A percentile compares a stretch with the other conserved stretches of the same genome.
phyloP scores from a whole-genome alignment of 1,284 basidiomycete genomes.

The Malassezia arunalokei region DNA sequence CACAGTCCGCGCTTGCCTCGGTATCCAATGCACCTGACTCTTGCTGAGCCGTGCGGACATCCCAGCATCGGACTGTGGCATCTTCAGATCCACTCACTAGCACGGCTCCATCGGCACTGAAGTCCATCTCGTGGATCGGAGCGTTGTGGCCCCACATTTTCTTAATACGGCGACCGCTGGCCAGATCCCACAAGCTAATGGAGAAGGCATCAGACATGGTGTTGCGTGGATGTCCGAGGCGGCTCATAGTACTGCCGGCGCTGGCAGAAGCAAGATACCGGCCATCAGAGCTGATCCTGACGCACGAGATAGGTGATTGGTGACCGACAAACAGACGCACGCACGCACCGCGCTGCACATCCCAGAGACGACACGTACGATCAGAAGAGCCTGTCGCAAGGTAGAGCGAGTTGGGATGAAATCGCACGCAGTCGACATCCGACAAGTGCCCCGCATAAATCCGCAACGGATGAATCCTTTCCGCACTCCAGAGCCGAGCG shows the following conservation, averaged over 20 bases:
- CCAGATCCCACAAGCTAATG: slow-evolving; percentile 92
- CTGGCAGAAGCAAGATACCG: slow-evolving; percentile 74
- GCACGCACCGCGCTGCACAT: slow-evolving; percentile 87
- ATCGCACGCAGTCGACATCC: slow-evolving; percentile 89
- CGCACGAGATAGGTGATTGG: slow-evolving; percentile 71
- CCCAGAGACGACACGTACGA: slow-evolving; percentile 90
- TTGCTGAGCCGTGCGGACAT: slow-evolving; percentile 65
- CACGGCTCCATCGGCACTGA: slow-evolving; percentile 77
- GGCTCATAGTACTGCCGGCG: slow-evolving; percentile 21
- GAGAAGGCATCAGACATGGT: slow-evolving; percentile 60
- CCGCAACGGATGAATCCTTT: slow-evolving; percentile 70
- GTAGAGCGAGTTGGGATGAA: slow-evolving; percentile 95
- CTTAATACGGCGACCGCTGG: slow-evolving; percentile 81
- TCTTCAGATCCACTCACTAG: slow-evolving; percentile 81
- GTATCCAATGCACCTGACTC: slow-evolving; percentile 12
- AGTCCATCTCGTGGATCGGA: slow-evolving; percentile 76
- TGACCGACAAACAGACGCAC: slow-evolving; percentile 93
- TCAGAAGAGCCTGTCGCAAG: slow-evolving; percentile 93
- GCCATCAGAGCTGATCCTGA: slow-evolving; percentile 87
- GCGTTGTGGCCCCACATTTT: slow-evolving; percentile 89
- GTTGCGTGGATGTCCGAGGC: slow-evolving; percentile 18
- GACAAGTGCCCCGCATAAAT: slow-evolving; percentile 93
- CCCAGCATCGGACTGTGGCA: slow-evolving; percentile 93
- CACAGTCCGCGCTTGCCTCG: slow-evolving; percentile 55
- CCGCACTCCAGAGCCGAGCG: slow-evolving; percentile 89